Evolutionary conservation across 768 basidiomycete genomes (phyloP).

Genomic region (Boletus fagicola): DNA sequence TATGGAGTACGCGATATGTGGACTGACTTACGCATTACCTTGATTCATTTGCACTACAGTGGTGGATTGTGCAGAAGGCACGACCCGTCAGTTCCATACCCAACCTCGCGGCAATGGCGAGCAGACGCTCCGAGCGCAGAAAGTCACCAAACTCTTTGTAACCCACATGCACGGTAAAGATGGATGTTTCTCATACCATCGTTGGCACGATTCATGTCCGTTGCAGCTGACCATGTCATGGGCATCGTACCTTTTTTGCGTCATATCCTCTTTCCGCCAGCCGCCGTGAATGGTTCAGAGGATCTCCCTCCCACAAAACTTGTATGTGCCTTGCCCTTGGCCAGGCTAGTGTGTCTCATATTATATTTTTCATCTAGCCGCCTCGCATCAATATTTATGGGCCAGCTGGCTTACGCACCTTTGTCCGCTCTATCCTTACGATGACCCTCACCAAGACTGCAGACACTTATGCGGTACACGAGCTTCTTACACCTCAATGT

Average conservation of each 20-base stretch:
- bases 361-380: slow-evolving; percentile 23
- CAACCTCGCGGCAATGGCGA: slow-evolving; percentile 43
- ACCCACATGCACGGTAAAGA: slow-evolving; percentile 80
- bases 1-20: slow-evolving; percentile 59
- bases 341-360: neutral
- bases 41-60: slow-evolving; percentile 41
- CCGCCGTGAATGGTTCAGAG: slow-evolving; percentile 15
- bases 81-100: slow-evolving; percentile 60
- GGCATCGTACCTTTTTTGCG: slow-evolving; percentile 69
- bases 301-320: slow-evolving; percentile 11
- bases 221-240: slow-evolving; percentile 68
- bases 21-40: neutral
- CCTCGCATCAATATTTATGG: slow-evolving; percentile 73
- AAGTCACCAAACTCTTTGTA: slow-evolving; percentile 69
- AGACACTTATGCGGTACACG: slow-evolving; percentile 73
- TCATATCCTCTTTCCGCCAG: slow-evolving; percentile 51
- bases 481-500: slow-evolving; percentile 63
- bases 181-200: neutral
- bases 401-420: slow-evolving; percentile 71
- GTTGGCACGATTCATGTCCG: neutral
- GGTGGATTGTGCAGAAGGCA: slow-evolving; percentile 85
- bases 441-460: slow-evolving; percentile 63
- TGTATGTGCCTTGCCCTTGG: slow-evolving; percentile 2
- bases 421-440: slow-evolving; percentile 67
- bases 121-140: slow-evolving; percentile 40